Percentiles rank a stretch among this genome's conserved stretches.
Conservation (phyloP, 768 basidiomycete genomes). For the Mycena olivaceomarginata region DNA sequence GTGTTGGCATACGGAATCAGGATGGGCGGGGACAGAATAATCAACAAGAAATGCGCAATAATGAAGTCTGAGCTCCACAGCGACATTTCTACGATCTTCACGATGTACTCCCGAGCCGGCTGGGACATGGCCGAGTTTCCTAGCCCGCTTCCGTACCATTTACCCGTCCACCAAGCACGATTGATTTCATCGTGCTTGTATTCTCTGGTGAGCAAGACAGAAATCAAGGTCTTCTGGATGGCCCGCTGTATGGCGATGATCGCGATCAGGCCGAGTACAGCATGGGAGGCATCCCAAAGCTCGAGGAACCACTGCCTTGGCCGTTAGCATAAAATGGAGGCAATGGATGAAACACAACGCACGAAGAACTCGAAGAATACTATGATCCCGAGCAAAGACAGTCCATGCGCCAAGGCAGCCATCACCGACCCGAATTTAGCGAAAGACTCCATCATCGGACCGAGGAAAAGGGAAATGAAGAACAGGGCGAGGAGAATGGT, state of each 20-base stretch:
- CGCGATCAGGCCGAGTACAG: slow-evolving; percentile 93
- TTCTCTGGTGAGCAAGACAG: slow-evolving; percentile 96
- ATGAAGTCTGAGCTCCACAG: slow-evolving; percentile 98
- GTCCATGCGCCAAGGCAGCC: slow-evolving; percentile 92
- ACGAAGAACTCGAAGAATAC: slow-evolving; percentile 98
- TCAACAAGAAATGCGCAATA: slow-evolving; percentile 87
- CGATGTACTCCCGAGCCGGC: slow-evolving; percentile 96
- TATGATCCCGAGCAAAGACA: slow-evolving; percentile 87
- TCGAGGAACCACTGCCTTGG: slow-evolving; percentile 92
- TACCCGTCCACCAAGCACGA: slow-evolving; percentile 99
- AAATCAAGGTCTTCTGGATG: slow-evolving; percentile 95
- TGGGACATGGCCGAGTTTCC: slow-evolving; percentile 96
- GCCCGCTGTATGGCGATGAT: slow-evolving; percentile 94
- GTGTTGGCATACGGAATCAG: slow-evolving; percentile 93
- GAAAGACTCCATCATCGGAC: slow-evolving; percentile 91
- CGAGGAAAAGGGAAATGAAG: slow-evolving; percentile 94
- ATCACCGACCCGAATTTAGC: slow-evolving; percentile 93
- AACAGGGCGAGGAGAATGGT: slow-evolving; percentile 90
- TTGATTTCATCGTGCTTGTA: slow-evolving; percentile 99
- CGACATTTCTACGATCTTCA: slow-evolving; percentile 99
- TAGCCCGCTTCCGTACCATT: slow-evolving; percentile 97
- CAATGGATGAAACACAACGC: slow-evolving; percentile 61
- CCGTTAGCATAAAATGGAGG: slow-evolving; percentile 45
- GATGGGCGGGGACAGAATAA: slow-evolving; percentile 90
- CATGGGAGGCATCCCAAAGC: slow-evolving; percentile 97